phyloP scores from a whole-genome alignment of 1,139 yeast species.

The Hyphopichia buzzinii region DNA sequence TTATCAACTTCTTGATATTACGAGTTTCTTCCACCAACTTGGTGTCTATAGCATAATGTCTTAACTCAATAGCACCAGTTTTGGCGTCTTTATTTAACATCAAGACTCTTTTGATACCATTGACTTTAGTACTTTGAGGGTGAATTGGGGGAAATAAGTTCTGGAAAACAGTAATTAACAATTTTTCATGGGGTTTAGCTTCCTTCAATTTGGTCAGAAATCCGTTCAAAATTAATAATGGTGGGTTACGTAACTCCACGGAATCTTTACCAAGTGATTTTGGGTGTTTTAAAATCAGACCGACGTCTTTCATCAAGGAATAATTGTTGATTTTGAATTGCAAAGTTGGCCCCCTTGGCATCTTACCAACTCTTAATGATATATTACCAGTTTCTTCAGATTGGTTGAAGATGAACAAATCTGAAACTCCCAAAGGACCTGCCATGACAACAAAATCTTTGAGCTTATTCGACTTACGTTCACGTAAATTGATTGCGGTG shows the following conservation, averaged over 20 bases:
- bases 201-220: slow-evolving; percentile 56
- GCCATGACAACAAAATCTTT: slow-evolving; percentile 95
- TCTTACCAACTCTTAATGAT: slow-evolving; percentile 76
- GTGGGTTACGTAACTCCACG: slow-evolving; percentile 71
- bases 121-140: slow-evolving; percentile 73
- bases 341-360: slow-evolving; percentile 94
- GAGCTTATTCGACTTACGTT: slow-evolving; percentile 80
- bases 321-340: slow-evolving; percentile 77
- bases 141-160: slow-evolving; percentile 94
- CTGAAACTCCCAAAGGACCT: slow-evolving; percentile 93
- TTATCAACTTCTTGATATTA: slow-evolving; percentile 74
- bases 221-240: slow-evolving; percentile 88
- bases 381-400: slow-evolving; percentile 75
- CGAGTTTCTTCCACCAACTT: slow-evolving; percentile 81
- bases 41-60: slow-evolving; percentile 91
- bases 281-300: slow-evolving; percentile 63
- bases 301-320: slow-evolving; percentile 82
- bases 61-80: slow-evolving; percentile 71
- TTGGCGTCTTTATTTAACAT: slow-evolving; percentile 72
- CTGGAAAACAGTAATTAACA: slow-evolving; percentile 87
- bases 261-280: slow-evolving; percentile 64
- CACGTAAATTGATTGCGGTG: slow-evolving; percentile 85
- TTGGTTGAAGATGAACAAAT: slow-evolving; percentile 82
- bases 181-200: slow-evolving; percentile 67
- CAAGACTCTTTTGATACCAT: slow-evolving; percentile 77